Evolutionary conservation across 2,329 filamentous ascomycete genomes (phyloP), one percentile per base, ranked within the genome.

Genomic region (Byssoonygena ceratinophila): DNA sequence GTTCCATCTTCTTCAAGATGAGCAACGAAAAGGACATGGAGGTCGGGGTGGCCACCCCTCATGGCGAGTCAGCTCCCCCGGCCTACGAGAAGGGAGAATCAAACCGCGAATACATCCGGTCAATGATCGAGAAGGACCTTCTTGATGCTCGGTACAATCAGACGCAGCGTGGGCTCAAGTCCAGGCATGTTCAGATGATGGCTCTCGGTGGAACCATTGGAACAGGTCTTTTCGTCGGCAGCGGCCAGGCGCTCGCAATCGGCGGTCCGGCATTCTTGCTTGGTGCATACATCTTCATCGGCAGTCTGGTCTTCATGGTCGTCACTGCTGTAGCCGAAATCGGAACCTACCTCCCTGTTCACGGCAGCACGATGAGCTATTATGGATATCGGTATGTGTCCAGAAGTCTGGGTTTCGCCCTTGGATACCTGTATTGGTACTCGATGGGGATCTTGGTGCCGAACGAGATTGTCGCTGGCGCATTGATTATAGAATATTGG

Each of bases 401-500:
- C 18, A 63, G 70, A 31, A 71, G 68, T 45, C 53, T 71, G 57
- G 68, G 68, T 1, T 71, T 73, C 50, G 65, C 69, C 8, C 68
- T 71, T 58, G 70, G 70, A 16, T 72, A 70, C 40, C 59, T 70
- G 3, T 75, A 75, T 59, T 76, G 73, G 73, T 76, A 74, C 49
- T 68, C 69, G 1, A 59, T 69, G 46, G 69, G 72, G 0, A 74
- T 76, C 27, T 61, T 74, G 34, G 68, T 76, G 0, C 73, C 71
- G 45, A 76, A 78, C 54, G 82, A 85, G 66, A 81, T 85, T 55
- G 79, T 79, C 0, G 82, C 82, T 6, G 80, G 81, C 11, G 76
- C 78, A 37, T 74, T 84, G n/a, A 72, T 85, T 27, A 81, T 85
- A 55, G 68, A 78, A 55, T 84, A 79, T 62, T 85, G 82, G 82